Evolutionary conservation across 1,284 basidiomycete species (phyloP), one percentile per base, ranked within the genome.

Genomic region (Ustilago curta): DNA sequence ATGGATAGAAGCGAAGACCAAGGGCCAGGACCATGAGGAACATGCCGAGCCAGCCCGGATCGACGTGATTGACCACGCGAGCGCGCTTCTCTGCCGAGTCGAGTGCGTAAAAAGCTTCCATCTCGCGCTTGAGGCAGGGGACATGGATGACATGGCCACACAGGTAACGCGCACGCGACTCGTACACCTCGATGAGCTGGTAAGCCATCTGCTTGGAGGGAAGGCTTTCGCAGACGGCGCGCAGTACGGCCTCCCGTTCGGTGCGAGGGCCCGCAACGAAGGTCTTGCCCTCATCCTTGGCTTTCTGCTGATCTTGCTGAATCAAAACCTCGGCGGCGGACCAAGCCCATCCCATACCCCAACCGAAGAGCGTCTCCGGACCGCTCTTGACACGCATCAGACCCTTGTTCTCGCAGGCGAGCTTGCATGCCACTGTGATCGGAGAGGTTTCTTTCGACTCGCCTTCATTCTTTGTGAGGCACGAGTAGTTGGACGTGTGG

Each of bases 281-380:
- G 9, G 58, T 11, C n/a, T 59, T 65, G 31, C 66, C 72, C 6
- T 64, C 53, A 0, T 70, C 50, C 8, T 72, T 59, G 12, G 62
- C 63, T 29, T 72, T 70, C 29, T 70, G 57, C 47, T 55, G 48
- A 25, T 73, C 66, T 39, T 70, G 48, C 31, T 75, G 52, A 11
- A 74, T 51, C 18, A 69, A 50, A 16, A 70, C 70, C 47, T 80
- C 77, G 21, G 72, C 81, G 9, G 82, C 77, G 11, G 79, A 67
- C 44, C 77, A 78, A 3, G 82, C 81, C 81, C 81, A 84, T 8
- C 82, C 82, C 44, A 84, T 68, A n/a, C 82, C 82, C 74, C 76
- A 84, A 19, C 82, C 82, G 3, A 84, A 72, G 32, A 76, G 69
- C 12, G 80, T 79, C 44, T 84, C 82, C 14, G 81, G 77, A 14